A percentile compares a stretch with the other conserved stretches of the same genome.
phyloP scores from a whole-genome alignment of 768 basidiomycete species.

The Xerocomellus intermedius region DNA sequence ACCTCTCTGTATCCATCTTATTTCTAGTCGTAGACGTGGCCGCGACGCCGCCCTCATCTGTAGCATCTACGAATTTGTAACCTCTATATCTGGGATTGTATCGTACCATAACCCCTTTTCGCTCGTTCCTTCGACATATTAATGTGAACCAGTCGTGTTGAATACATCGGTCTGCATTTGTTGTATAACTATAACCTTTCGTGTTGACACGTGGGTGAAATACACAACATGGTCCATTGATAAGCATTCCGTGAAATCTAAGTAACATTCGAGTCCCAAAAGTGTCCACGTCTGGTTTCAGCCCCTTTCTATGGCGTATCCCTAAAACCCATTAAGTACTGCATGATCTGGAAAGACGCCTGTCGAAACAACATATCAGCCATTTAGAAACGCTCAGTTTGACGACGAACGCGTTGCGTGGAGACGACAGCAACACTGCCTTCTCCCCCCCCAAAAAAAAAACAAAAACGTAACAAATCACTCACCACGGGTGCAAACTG shows the following conservation, averaged over 20 bases:
- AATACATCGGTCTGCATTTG: too few relatives aligned
- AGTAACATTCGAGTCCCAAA: too few relatives aligned
- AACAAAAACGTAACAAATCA: neutral
- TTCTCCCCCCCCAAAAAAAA: too few relatives aligned
- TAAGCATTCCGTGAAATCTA: too few relatives aligned
- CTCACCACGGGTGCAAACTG: conserved; percentile 62
- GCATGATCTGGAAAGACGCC: conserved; percentile 71
- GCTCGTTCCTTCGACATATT: neutral
- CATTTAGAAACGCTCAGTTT: neutral
- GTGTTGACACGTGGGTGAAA: too few relatives aligned
- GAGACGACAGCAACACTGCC: neutral
- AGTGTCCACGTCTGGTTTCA: too few relatives aligned
- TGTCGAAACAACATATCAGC: conserved; percentile 21
- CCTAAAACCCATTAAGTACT: conserved; percentile 65
- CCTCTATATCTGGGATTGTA: neutral
- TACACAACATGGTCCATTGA: too few relatives aligned
- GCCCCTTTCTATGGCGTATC: conserved; percentile 32
- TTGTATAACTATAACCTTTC: too few relatives aligned
- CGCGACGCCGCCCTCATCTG: neutral
- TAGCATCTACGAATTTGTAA: neutral
- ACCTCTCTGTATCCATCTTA: neutral
- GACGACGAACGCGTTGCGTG: neutral
- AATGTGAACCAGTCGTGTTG: neutral
- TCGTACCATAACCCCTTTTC: neutral
- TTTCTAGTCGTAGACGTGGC: neutral